Evolutionary conservation across 1,284 basidiomycete species (phyloP), one percentile per base, ranked within the genome.

Genomic region (Melampsora medusae): DNA sequence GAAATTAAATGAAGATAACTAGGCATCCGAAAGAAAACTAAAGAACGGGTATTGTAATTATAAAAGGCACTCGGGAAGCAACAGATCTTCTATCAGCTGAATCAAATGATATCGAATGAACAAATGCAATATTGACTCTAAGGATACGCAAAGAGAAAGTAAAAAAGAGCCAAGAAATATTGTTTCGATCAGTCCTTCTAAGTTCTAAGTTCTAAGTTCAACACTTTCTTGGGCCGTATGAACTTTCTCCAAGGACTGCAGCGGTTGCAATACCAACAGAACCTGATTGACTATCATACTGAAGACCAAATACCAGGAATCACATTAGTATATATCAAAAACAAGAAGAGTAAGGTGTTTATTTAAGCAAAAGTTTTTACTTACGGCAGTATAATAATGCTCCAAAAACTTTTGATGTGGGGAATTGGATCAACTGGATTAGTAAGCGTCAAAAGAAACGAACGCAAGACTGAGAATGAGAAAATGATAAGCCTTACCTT

Each of bases 331-430:
- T 22, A 22, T 56, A 4, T 35, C 33, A 4, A 19, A 28, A 56
- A 56, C 4, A 1, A 6, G 2, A 56, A 28, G 53, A 56, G 53
- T 6, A 28, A 17, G 19, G 12, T 42, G 12, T 42, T 42, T 4
- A 35, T 7, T 42, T 6, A 42, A 42, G 10, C 5, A 12, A 12
- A 10, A 42, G 2, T 2, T 28, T n/a, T 56, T 6, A 56, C 53
- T 56, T 7, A 56, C 53, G 12, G 53, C 53, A n/a, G 53, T 56
- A 56, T 56, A 56, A 56, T 56, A 56, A 28, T 56, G 6, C n/a
- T 56, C 53, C 53, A 56, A 56, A 28, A 56, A 56, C 53, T 56
- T 56, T 7, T n/a, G n/a, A n/a, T n/a, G n/a, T n/a, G n/a, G n/a
- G n/a, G n/a, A n/a, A n/a, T n/a, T n/a, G n/a, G n/a, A n/a, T n/a